These are phyloP conservation scores for Neurospora tetraspora DNA, from an alignment of 495 filamentous ascomycete species.

Conservation along the genomic window DNA sequence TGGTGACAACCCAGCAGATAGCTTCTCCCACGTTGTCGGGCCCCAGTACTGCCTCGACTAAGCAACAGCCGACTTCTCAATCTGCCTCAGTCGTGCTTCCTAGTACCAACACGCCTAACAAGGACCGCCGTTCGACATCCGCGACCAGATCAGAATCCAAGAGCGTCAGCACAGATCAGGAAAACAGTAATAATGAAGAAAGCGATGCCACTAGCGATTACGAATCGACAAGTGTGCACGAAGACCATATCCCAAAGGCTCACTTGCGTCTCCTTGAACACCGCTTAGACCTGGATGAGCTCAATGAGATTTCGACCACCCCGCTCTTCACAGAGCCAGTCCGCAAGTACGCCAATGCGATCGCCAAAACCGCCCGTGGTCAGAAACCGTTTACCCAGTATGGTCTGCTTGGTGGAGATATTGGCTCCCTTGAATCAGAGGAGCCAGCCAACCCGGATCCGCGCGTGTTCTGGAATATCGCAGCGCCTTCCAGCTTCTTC, in stretches of 20 bases:
- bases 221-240: not conserved
- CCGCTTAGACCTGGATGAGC: constrained; percentile 12
- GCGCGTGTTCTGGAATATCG: constrained; percentile 55
- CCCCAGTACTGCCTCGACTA: not conserved
- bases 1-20: not conserved
- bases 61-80: not conserved
- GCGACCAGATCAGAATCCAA: not conserved
- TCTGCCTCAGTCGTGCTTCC: not conserved
- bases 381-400: constrained; percentile 27
- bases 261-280: constrained; percentile 15
- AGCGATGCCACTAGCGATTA: not conserved
- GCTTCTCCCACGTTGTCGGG: not conserved
- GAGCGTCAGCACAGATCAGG: not conserved
- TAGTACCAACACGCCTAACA: not conserved
- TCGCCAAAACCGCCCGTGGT: not conserved
- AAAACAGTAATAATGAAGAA: not conserved
- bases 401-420: constrained; percentile 29
- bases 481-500: constrained; percentile 58
- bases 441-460: constrained; percentile 27
- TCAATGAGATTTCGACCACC: constrained; percentile 24
- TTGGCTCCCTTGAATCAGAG: not conserved
- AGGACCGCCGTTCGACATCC: not conserved
- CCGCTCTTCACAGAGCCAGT: constrained; percentile 32
- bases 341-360: constrained; percentile 14
- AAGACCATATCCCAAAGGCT: not conserved